Base-by-base conservation (phyloP, 805 yeast genomes). In the Hanseniaspora clermontiae region DNA sequence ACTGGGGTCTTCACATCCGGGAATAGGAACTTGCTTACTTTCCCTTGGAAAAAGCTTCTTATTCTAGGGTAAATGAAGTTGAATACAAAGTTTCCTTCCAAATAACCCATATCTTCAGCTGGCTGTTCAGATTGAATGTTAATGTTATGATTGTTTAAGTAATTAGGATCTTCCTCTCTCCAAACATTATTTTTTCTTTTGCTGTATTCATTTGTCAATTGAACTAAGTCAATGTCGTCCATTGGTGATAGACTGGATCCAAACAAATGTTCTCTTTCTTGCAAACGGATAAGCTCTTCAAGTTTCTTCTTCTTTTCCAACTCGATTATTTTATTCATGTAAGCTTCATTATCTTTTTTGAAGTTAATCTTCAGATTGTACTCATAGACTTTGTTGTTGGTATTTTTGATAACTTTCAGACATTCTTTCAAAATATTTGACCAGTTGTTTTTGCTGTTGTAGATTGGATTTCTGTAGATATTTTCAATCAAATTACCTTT, bases 381-480 rank as follows among this genome's bases (percentile, higher is more conserved):
- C 11, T 58, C 57, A 11, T 62, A 58, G 7, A 68, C 67, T 38
- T 74, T 67, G 8, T 72, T 67, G 40, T 78, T 74, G 5, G 78
- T 73, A 49, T 72, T 76, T 27, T 75, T 74, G 51, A 84, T 76
- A 6, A 80, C 76, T 52, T 73, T 67, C 9, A 81, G 68, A 63
- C 87, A 80, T 62, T 83, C 87, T 51, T 77, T 78, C 47, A 83
- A 67, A 3, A 84, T 74, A 5, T 77, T 71, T 0, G 77, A 72
- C 90, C 90, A 84, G 8, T 74, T 64, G 59, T 70, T 73, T 1
- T 74, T 72, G 54, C 72, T 76, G 45, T 74, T 74, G 64, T 80
- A 84, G 31, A 84, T 76, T 3, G 80, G 72, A 32, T 66, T 60
- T 65, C 90, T 74, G 53, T 77, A 70, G 24, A 55, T 43, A 12